Percentiles rank a stretch among this genome's conserved stretches.
Conservation (phyloP, 306 rosid species). For the Parietaria judaica region DNA sequence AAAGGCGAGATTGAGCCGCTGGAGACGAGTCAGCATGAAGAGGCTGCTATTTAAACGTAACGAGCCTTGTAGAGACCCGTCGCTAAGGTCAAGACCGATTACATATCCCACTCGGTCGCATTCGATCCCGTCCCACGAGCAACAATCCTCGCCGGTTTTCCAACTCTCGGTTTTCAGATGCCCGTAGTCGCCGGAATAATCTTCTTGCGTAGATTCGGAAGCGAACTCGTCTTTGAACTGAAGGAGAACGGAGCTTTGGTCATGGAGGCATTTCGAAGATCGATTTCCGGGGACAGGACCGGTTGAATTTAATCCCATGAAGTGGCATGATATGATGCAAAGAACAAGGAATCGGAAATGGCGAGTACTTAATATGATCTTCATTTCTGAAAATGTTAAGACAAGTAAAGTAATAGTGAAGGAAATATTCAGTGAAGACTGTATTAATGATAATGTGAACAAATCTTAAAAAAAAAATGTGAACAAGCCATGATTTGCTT, state of each 20-base stretch:
- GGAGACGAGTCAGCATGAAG: slow-evolving; percentile 2
- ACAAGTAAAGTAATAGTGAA: too few relatives aligned
- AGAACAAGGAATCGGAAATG: too few relatives aligned
- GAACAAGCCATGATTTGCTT: too few relatives aligned
- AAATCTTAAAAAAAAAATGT: too few relatives aligned
- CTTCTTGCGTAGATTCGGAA: not conserved
- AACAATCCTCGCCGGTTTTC: not conserved
- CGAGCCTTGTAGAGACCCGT: not conserved
- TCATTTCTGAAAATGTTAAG: too few relatives aligned
- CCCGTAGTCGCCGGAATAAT: not conserved
- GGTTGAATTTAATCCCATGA: too few relatives aligned
- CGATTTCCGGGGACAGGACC: not conserved
- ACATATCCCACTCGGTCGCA: slow-evolving; percentile 1
- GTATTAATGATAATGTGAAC: too few relatives aligned
- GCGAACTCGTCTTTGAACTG: slow-evolving; percentile 3
- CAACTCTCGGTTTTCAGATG: slow-evolving; percentile 1
- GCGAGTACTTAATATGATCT: too few relatives aligned
- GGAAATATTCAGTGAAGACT: too few relatives aligned
- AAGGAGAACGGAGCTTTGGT: slow-evolving; percentile 1
- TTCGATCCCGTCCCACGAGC: slow-evolving; percentile 4
- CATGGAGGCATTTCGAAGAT: not conserved
- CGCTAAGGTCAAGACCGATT: slow-evolving; percentile 6
- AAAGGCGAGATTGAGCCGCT: slow-evolving; percentile 3
- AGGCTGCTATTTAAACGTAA: slow-evolving; percentile 7
- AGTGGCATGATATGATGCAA: too few relatives aligned